phyloP scores from a whole-genome alignment of 805 yeast genomes.

The Myxozyma udenii region DNA sequence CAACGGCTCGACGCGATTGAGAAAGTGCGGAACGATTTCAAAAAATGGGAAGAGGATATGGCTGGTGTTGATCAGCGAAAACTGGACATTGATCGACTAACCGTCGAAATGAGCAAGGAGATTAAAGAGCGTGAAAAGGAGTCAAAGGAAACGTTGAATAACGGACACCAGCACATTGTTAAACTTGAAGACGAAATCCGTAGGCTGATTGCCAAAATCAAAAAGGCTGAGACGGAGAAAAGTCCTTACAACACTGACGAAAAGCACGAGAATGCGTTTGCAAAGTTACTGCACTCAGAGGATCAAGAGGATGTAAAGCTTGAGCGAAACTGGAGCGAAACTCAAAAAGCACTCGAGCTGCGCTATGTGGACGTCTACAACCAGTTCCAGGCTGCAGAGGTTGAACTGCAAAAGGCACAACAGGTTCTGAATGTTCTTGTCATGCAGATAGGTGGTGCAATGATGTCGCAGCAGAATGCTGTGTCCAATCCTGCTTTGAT shows the following conservation, averaged over 20 bases:
- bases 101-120: conserved; percentile 1
- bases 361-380: conserved; percentile 39
- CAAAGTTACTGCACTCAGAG: conserved; percentile 32
- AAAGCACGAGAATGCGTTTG: conserved; percentile 28
- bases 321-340: conserved; percentile 40
- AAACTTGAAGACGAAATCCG: conserved; percentile 18
- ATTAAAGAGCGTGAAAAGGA: conserved; percentile 6
- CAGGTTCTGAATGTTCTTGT: conserved; percentile 1
- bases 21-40: conserved; percentile 30
- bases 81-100: conserved; percentile 2
- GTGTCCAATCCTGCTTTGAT: neutral
- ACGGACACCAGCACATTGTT: conserved; percentile 18
- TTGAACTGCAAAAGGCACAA: conserved; percentile 20
- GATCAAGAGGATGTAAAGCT: conserved; percentile 29
- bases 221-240: conserved; percentile 21
- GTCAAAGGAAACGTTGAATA: conserved; percentile 13
- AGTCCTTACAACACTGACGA: conserved; percentile 20
- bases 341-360: conserved; percentile 38
- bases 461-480: conserved; percentile 20
- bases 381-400: conserved; percentile 36
- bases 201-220: conserved; percentile 16
- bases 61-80: conserved; percentile 9
- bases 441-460: conserved; percentile 29
- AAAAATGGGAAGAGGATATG: conserved; percentile 30
- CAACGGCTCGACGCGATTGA: conserved; percentile 28